Evolutionary conservation across 306 rosid genomes (phyloP), one percentile per base, ranked within the genome.

Genomic region (Hippophae tibetana): DNA sequence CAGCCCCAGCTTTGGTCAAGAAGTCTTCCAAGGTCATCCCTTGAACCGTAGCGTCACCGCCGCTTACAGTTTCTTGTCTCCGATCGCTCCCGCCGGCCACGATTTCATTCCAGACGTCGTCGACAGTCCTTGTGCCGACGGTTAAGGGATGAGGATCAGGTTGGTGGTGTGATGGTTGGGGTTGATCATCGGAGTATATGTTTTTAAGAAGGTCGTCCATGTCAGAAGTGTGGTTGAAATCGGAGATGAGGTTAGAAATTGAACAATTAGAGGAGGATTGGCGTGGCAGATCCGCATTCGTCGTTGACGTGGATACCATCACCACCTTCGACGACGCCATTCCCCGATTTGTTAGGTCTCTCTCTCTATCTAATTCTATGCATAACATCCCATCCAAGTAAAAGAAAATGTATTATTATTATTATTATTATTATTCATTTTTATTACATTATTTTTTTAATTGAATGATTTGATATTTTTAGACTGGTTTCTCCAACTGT

Each of bases 281-380:
- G 41, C 83, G 86, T 66, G 90, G 94, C 71, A 81, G 88, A 81
- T 90, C 97, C 82, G 90, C 51, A 79, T 77, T 90, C 68, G 85
- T 58, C 56, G 87, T 73, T 23, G 83, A 66, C 56, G 74, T 60
- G 60, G 78, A 68, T 13, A 70, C 72, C 45, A 74, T 68, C 57
- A 73, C 85, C 68, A 89, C 74, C 72, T 89, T 85, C 56, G 95
- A 72, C 69, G 92, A 83, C 70, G 95, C 89, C 97, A 86, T 89
- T 68, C 63, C 78, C 67, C 86, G 70, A 54, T 42, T 59, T 77
- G 76, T 62, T 58, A 58, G 84, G 77, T 54, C 73, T 25, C 63
- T 52, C 38, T 42, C n/a, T 48, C 38, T 13, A 23, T 52, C 26
- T 23, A 26, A 25, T 12, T 43, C 23, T 25, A 13, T 6, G 38